Evolutionary conservation across 1,139 yeast species (phyloP).

Genomic region (Sugiyamaella sp.): DNA sequence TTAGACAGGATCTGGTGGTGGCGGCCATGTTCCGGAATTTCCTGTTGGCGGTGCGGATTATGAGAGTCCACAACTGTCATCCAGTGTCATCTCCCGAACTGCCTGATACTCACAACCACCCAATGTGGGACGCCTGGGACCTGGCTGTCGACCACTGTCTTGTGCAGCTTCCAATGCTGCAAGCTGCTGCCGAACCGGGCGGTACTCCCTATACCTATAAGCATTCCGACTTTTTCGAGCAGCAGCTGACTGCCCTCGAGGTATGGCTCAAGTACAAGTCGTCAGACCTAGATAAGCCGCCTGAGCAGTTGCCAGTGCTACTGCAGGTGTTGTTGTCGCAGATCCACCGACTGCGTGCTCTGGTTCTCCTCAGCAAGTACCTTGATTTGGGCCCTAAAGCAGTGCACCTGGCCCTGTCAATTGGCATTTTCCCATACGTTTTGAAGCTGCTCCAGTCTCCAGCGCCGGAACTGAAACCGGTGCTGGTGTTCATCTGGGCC

Average conservation of each 20-base stretch:
- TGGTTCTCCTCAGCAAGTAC: conserved; percentile 79
- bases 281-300: conserved; percentile 68
- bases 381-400: conserved; percentile 98
- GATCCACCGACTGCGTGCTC: conserved; percentile 88
- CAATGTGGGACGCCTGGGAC: conserved; percentile 99
- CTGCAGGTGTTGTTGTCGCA: conserved; percentile 91
- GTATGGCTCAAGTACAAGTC: conserved; percentile 94
- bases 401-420: conserved; percentile 85
- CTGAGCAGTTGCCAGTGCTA: conserved; percentile 93
- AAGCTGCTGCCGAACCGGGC: conserved; percentile 39
- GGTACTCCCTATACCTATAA: conserved; percentile 58
- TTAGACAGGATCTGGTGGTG: conserved; percentile 94
- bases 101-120: conserved; percentile 81
- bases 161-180: conserved; percentile 50
- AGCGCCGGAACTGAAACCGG: conserved; percentile 93
- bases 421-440: conserved; percentile 96
- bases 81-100: conserved; percentile 94
- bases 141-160: conserved; percentile 93
- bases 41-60: conserved; percentile 84
- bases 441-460: conserved; percentile 89
- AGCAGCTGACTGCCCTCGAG: conserved; percentile 93
- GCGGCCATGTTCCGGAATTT: conserved; percentile 95
- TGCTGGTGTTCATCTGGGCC: conserved; percentile 95
- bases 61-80: conserved; percentile 93
- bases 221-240: conserved; percentile 93